A percentile compares a stretch with the other conserved stretches of the same genome.
These are phyloP conservation scores for Fraxinus latifolia DNA, from an alignment of 305 asterid genomes.

Conservation along the genomic window DNA sequence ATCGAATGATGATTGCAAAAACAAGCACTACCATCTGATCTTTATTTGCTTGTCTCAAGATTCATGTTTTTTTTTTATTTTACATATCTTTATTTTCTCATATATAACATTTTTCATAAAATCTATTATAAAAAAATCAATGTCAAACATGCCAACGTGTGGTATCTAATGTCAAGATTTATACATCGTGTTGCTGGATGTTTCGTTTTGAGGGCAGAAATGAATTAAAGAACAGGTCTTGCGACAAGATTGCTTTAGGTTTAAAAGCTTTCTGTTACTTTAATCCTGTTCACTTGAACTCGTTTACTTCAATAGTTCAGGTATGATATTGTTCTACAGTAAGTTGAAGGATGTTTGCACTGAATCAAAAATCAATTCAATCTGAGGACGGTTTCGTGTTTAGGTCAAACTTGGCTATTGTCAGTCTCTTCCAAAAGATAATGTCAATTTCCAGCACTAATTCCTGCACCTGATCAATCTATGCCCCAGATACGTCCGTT, in stretches of 20 bases:
- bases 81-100: neutral
- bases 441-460: neutral
- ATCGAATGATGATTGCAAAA: neutral
- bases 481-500: neutral
- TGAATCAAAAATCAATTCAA: too few relatives aligned
- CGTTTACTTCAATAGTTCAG: neutral
- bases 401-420: neutral
- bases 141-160: neutral
- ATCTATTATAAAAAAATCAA: neutral
- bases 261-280: neutral
- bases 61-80: neutral
- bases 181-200: conserved; percentile 25
- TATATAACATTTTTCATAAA: neutral
- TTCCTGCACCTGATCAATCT: neutral
- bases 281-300: neutral
- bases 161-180: conserved; percentile 32
- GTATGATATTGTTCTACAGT: too few relatives aligned
- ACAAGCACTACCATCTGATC: neutral
- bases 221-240: neutral
- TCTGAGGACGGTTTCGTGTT: neutral
- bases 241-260: neutral
- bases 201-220: conserved; percentile 38
- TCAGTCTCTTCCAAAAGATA: neutral
- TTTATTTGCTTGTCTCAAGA: neutral
- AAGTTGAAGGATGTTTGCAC: neutral